These are phyloP conservation scores for Nannochloris sp. DNA, from an alignment of 139 green algal genomes.

Conservation along the genomic window DNA sequence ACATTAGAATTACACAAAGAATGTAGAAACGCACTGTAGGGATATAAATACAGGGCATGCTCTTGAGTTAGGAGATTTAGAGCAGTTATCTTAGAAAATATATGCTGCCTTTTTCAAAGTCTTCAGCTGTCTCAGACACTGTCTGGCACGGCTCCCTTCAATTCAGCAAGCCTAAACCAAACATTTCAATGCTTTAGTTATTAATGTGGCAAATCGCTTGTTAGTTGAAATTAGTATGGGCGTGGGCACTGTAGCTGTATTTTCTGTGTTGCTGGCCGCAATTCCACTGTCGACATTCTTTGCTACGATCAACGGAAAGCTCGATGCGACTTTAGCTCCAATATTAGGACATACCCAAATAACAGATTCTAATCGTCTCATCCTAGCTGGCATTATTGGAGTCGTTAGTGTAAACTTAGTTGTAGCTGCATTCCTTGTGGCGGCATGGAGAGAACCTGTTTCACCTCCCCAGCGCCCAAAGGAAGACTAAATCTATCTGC, in stretches of 20 bases:
- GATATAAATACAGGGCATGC: too few species aligned
- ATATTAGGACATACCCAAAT: background rate
- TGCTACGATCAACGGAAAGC: background rate
- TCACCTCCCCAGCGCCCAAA: constrained; percentile 6
- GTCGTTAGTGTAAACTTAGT: constrained; percentile 15
- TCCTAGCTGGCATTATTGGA: constrained; percentile 10
- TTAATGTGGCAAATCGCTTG: too few species aligned
- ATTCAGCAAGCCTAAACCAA: too few species aligned
- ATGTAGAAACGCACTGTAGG: too few species aligned
- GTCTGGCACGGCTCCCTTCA: too few species aligned
- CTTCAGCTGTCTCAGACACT: too few species aligned
- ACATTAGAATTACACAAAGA: too few species aligned
- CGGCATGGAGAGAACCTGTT: constrained; percentile 9
- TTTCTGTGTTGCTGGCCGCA: constrained; percentile 21
- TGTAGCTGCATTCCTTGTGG: constrained; percentile 8
- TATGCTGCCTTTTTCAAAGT: too few species aligned
- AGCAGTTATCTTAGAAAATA: too few species aligned
- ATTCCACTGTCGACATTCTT: constrained; percentile 13
- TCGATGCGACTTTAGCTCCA: constrained; percentile 9
- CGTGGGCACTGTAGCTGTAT: constrained; percentile 1
- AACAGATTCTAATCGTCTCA: background rate
- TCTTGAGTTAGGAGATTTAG: too few species aligned
- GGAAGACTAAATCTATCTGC: background rate
- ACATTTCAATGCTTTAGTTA: too few species aligned
- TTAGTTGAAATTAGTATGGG: background rate